Base-by-base conservation (phyloP, 768 basidiomycete species). In the Scleroderma bovista region DNA sequence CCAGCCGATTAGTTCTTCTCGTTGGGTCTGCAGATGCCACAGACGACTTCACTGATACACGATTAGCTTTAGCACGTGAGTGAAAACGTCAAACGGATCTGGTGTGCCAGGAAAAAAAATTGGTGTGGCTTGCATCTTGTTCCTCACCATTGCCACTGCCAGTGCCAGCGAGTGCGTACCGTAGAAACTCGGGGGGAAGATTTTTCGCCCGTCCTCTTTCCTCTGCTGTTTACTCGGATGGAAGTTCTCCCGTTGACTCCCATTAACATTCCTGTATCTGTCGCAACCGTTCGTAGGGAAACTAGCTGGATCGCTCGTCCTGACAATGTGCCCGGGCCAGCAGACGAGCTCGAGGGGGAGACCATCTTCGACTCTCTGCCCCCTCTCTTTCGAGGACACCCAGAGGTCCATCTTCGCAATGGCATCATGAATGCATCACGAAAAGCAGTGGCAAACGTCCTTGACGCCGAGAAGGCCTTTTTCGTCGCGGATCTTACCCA, bases 401-500 rank as follows among this genome's bases (percentile, higher is more conserved):
- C 86, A 24, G 82, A 86, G 44, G 62, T 86, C 29, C 88, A 89
- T 63, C 76, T 92, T 46, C 75, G 88, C 42, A 80, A 80, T 54
- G 87, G 87, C n/a, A 78, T 92, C 47, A 82, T 89, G 72, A 74
- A 75, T 23, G 83, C 86, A 1, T 71, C 76, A 5, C 70, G 71
- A 48, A 72, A 75, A 29, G 69, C 75, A 17, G 74, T 75, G 31
- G 74, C 73, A 22, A 73, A 78, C 51, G 76, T 78, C 54, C 75
- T 75, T 17, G 84, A 91, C 60, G 86, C 93, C 11, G 96, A 97
- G 71, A 84, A 84, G 51, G 95, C 96, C 7, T 98, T 97, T 68
- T 98, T 97, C 60, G 94, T 96, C 11, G 93, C 88, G 11, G 96
- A 99, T 68, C 82, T 99, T 38, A 81, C 85, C 57, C 79, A 86